Conservation (phyloP, 2,329 filamentous ascomycete species). For the Parastagonospora nodorum region DNA sequence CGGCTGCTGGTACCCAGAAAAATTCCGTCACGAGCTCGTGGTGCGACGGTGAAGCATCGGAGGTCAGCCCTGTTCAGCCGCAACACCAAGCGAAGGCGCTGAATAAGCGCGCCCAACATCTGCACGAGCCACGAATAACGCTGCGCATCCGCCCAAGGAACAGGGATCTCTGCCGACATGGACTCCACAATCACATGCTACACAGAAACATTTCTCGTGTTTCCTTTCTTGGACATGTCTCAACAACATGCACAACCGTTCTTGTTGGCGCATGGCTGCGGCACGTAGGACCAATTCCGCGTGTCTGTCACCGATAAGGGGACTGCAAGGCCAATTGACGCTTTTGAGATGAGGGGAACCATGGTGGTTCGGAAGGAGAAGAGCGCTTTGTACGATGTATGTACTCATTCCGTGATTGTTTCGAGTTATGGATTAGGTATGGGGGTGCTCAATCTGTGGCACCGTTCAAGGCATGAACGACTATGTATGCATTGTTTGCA, state of each 20-base stretch:
- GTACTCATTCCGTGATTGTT: not conserved
- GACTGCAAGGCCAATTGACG: not conserved
- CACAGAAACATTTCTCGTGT: not conserved
- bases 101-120: constrained; percentile 12
- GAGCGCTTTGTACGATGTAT: not conserved
- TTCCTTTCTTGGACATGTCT: constrained; percentile 10
- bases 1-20: too few relatives aligned
- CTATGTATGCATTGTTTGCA: not conserved
- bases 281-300: constrained; percentile 14
- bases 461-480: not conserved
- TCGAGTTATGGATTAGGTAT: not conserved
- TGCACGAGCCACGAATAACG: constrained; percentile 12
- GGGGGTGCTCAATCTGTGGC: not conserved
- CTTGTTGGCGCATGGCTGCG: constrained; percentile 8
- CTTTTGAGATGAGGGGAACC: constrained; percentile 2
- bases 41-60: too few relatives aligned
- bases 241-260: constrained; percentile 10
- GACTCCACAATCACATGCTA: constrained; percentile 26
- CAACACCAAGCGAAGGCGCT: constrained; percentile 8
- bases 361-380: not conserved
- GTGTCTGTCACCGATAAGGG: constrained; percentile 6
- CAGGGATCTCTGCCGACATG: not conserved
- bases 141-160: not conserved
- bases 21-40: too few relatives aligned
- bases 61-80: constrained; percentile 7